Evolutionary conservation across 83 land plant genomes (phyloP).

Genomic region (Isoetes engelmannii): DNA sequence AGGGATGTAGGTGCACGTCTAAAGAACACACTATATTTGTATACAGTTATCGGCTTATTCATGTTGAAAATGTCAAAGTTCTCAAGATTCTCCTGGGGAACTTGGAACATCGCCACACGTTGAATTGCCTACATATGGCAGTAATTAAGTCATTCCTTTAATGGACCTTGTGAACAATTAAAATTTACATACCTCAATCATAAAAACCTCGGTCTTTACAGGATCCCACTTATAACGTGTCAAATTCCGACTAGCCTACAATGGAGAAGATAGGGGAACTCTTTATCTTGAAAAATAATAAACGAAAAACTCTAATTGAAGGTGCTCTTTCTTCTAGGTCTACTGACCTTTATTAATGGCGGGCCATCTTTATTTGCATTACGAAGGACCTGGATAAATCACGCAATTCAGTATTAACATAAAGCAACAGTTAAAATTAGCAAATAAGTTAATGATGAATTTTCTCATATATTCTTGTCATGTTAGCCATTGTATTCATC

Average conservation of each 20-base stretch:
- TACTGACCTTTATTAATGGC: constrained; percentile 32
- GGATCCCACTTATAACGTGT: constrained; percentile 41
- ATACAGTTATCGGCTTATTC: constrained; percentile 34
- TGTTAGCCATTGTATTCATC: too few relatives aligned
- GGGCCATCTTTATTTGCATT: constrained; percentile 29
- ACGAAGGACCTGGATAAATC: constrained; percentile 27
- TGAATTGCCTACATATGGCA: constrained; percentile 29
- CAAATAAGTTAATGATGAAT: too few relatives aligned
- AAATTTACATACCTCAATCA: constrained; percentile 26
- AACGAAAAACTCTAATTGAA: background rate
- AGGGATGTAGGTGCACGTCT: constrained; percentile 14
- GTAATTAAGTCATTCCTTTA: background rate
- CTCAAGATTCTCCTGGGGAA: constrained; percentile 23
- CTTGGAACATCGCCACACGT: constrained; percentile 35
- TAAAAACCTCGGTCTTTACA: constrained; percentile 1
- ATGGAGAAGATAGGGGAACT: background rate
- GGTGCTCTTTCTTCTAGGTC: background rate
- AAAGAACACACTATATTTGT: constrained; percentile 29
- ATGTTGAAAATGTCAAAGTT: constrained; percentile 20
- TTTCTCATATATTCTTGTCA: too few relatives aligned
- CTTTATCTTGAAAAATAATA: background rate
- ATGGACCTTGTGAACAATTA: background rate
- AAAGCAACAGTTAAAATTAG: too few relatives aligned
- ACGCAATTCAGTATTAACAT: too few relatives aligned
- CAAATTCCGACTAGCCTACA: constrained; percentile 36